Base-by-base conservation (phyloP, 495 filamentous ascomycete species). In the Letharia lupina region DNA sequence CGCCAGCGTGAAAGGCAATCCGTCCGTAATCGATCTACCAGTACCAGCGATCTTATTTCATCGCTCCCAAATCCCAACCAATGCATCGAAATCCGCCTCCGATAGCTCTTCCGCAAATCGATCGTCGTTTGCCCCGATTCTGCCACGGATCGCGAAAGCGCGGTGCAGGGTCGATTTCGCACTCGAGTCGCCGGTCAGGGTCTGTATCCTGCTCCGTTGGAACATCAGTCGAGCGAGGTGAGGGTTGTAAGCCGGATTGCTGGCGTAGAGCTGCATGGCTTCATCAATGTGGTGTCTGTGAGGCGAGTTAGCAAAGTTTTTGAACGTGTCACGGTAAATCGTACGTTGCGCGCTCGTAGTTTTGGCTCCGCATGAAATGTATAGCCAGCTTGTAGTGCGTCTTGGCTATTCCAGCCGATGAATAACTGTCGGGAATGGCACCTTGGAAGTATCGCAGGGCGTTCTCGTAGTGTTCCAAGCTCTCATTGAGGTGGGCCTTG, bases 311-410 rank as follows among this genome's bases (percentile, higher is more conserved):
- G 28, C 42, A 35, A 13, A 9, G 23, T 33, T 9, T 18, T 35
- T 42, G 12, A 0, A 1, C 1, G 1, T 12, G 39, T 12, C 39
- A 28, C 4, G 23, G 44, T 4, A 8, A 28, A 13, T 20, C 13
- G 35, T 64, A 42, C 37, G 2, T 28, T 1, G 39, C 39, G 23
- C 11, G 33, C 16, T 20, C 2, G n/a, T 41, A 42, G 11, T 64
- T 37, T 39, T 9, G 11, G 3, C 2, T 37, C 6, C 28, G 15
- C 10, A 45, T 39, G 15, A 13, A 47, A 18, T 58, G 15, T 35
- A 15, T 8, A 13, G 47, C 62, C 2, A 64, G 9, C 33, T 64
- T 64, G 31, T 47, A 64, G 1, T 64, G 39, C n/a, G 62, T 45
- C 39, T 64, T 64, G 15, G 62, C 62, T 42, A 0, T 44, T 15